Percentiles rank a stretch among this genome's conserved stretches.
Evolutionary conservation across 2,329 filamentous ascomycete genomes (phyloP).

Genomic region (Aspergillus sp.): DNA sequence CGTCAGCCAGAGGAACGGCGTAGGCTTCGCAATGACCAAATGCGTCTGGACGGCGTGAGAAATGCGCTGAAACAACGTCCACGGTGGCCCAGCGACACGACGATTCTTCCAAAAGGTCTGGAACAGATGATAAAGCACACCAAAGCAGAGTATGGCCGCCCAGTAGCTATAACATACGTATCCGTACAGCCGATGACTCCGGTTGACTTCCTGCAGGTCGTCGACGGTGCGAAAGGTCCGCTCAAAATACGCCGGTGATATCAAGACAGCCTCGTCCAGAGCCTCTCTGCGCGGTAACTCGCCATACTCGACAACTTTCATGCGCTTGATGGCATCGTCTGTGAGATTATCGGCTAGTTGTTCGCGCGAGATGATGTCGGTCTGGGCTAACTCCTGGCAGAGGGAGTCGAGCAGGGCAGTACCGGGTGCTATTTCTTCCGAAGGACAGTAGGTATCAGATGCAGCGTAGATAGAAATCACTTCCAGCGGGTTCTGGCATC

Average conservation of each 20-base stretch:
- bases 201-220: slow-evolving; percentile 25
- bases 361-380: slow-evolving; percentile 20
- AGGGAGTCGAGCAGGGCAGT: slow-evolving; percentile 13
- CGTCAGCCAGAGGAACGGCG: slow-evolving; percentile 36
- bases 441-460: slow-evolving; percentile 23
- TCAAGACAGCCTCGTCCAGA: slow-evolving; percentile 20
- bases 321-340: slow-evolving; percentile 22
- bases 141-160: slow-evolving; percentile 28
- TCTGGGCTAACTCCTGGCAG: slow-evolving; percentile 18
- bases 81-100: not conserved
- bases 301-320: slow-evolving; percentile 24
- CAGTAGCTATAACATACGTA: slow-evolving; percentile 34
- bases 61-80: slow-evolving; percentile 3
- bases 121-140: slow-evolving; percentile 24
- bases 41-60: slow-evolving; percentile 30
- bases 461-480: slow-evolving; percentile 32
- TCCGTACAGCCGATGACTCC: slow-evolving; percentile 31
- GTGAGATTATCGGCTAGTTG: slow-evolving; percentile 25
- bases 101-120: slow-evolving; percentile 12
- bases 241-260: slow-evolving; percentile 23
- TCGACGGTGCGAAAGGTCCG: slow-evolving; percentile 24
- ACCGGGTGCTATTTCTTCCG: slow-evolving; percentile 16
- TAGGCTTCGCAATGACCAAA: slow-evolving; percentile 38
- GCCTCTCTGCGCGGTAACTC: slow-evolving; percentile 17
- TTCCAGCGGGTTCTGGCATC: slow-evolving; percentile 26